Percentiles rank a stretch among this genome's conserved stretches.
Conservation (phyloP, 163 green algal species). For the Scenedesmus sp. region DNA sequence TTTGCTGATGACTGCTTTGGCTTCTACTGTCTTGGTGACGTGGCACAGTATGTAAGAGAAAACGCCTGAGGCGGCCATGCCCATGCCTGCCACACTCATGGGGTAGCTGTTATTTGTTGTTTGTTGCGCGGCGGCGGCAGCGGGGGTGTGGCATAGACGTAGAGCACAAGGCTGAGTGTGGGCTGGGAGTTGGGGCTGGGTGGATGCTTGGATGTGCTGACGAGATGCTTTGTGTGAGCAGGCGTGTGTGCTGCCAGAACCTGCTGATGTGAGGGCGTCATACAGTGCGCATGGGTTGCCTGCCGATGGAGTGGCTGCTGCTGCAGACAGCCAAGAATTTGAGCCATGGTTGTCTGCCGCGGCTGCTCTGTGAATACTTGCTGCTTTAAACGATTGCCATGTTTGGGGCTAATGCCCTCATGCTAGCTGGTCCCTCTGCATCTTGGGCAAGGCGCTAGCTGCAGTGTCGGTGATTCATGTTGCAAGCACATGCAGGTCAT, state of each 20-base stretch:
- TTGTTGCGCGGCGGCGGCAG: background rate
- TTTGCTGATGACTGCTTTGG: conserved; percentile 58
- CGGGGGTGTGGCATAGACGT: no score
- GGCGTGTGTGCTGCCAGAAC: background rate
- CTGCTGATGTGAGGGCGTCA: background rate
- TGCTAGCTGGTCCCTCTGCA: no score
- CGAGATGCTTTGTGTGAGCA: no score
- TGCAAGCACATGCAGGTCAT: no score
- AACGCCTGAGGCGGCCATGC: conserved; percentile 79
- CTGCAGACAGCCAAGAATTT: background rate
- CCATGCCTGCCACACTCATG: conserved; percentile 67
- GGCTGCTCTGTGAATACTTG: background rate
- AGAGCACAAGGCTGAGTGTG: no score
- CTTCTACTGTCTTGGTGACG: conserved; percentile 74
- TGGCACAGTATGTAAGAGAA: conserved; percentile 76
- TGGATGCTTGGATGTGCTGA: no score
- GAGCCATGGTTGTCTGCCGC: background rate
- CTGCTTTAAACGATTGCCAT: no score
- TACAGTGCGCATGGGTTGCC: background rate
- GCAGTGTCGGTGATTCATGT: no score
- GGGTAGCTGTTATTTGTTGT: conserved; percentile 55
- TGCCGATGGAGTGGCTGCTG: conserved; percentile 4
- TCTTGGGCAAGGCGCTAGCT: no score
- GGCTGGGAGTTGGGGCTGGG: no score
- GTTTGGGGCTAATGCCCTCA: no score